phyloP scores from a whole-genome alignment of 1,284 basidiomycete genomes.

The Ceratobasidium sp. region DNA sequence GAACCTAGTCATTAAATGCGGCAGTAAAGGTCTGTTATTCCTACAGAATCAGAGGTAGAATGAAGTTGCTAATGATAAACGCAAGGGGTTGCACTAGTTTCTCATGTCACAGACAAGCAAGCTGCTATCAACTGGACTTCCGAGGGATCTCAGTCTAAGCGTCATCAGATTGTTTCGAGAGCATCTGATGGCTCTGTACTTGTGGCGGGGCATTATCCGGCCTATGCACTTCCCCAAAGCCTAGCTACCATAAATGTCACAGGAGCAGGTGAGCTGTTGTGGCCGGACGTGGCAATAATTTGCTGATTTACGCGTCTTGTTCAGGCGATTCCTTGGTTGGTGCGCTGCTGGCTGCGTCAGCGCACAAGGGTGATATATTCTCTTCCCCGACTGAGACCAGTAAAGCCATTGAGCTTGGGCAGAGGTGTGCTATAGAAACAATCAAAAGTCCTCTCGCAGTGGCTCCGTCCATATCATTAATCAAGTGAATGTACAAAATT shows the following conservation, averaged over 20 bases:
- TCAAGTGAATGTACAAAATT: not conserved
- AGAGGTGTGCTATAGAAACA: constrained; percentile 72
- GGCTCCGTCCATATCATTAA: constrained; percentile 65
- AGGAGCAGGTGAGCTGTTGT: constrained; percentile 77
- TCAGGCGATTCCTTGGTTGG: constrained; percentile 45
- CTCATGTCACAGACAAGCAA: constrained; percentile 63
- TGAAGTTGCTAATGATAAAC: not conserved
- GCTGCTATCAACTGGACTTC: constrained; percentile 52
- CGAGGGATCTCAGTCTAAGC: constrained; percentile 56
- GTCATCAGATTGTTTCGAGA: constrained; percentile 64
- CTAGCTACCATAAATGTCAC: constrained; percentile 74
- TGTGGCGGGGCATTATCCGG: constrained; percentile 76
- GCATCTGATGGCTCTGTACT: constrained; percentile 61
- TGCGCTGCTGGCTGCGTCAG: constrained; percentile 61
- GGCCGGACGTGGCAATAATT: not conserved
- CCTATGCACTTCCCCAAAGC: constrained; percentile 60
- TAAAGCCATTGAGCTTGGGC: constrained; percentile 62
- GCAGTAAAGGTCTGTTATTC: constrained; percentile 59
- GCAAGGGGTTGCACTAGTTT: constrained; percentile 68
- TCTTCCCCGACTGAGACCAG: constrained; percentile 59
- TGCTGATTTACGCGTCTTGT: not conserved
- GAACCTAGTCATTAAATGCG: constrained; percentile 85
- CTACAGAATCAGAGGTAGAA: not conserved
- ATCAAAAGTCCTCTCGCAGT: constrained; percentile 71
- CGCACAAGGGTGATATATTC: constrained; percentile 56